Evolutionary conservation across 1,139 yeast genomes (phyloP), one percentile per base, ranked within the genome.

Genomic region (Protomyces inundatus): DNA sequence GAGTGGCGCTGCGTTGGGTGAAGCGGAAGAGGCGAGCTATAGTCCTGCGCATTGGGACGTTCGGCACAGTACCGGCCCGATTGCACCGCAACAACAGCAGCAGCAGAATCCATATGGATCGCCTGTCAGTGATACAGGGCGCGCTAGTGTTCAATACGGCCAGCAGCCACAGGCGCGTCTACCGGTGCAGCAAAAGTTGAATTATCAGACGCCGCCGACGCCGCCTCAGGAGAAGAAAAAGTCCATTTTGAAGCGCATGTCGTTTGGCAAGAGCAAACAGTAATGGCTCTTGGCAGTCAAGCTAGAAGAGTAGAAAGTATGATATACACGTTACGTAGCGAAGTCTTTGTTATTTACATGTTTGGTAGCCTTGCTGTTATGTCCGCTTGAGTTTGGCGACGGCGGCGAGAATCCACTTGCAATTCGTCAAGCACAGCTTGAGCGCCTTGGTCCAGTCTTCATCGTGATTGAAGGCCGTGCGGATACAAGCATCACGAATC

Each of bases 371-470:
- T 36, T 7, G 53, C 9, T 32, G 12, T 34, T 50, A 50, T 50
- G 37, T 34, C 14, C 37, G 35, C 16, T 32, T 50, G 7, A 34
- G n/a, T 10, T 50, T 50, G 7, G 55, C 55, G 12, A 58, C 62
- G 3, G 54, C 59, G 7, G 80, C 79, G 48, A 77, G 68, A 10
- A 77, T 73, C 79, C 79, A 77, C 65, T 77, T 76, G 33, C 77
- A 71, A 65, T 91, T 84, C 0, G 95, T 88, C 59, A 93, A 77
- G 16, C 91, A 78, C 71, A 85, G 87, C 71, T 88, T 87, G 75
- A 97, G 91, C 0, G 96, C 91, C 42, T 85, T 83, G 0, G 97
- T 90, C 98, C 98, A 93, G 34, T 40, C 63, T 46, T 66, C 67
- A 67, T 87, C 90, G 54, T 84, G 83, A 71, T 86, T 87, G 0